These are phyloP conservation scores for Trifolium dubium DNA, from an alignment of 306 rosid species.

Conservation along the genomic window DNA sequence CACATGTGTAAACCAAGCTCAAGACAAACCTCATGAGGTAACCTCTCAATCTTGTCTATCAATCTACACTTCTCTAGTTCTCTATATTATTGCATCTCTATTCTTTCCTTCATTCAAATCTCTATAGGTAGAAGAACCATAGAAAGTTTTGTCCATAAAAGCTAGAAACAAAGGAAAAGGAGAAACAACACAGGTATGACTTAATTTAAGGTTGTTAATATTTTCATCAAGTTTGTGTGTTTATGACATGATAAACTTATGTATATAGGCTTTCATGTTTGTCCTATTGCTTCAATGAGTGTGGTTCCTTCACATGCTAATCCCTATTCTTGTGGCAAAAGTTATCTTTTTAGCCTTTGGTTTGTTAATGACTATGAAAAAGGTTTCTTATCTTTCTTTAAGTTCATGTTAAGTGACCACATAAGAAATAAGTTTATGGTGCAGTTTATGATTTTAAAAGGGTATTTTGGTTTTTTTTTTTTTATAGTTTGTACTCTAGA, in stretches of 20 bases:
- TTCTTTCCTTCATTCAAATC: conserved; percentile 5
- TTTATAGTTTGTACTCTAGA: no score
- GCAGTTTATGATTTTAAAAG: no score
- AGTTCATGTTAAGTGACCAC: no score
- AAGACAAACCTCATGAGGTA: conserved; percentile 41
- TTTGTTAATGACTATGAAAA: not conserved
- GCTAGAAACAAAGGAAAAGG: not conserved
- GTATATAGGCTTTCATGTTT: conserved; percentile 20
- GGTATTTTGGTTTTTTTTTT: no score
- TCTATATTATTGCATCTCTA: conserved; percentile 18
- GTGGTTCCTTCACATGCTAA: conserved; percentile 55
- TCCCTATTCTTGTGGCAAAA: not conserved
- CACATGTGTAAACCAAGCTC: conserved; percentile 27
- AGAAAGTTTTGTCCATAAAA: conserved; percentile 8
- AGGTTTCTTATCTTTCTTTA: not conserved
- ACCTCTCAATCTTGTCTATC: conserved; percentile 15
- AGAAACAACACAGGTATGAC: conserved; percentile 3
- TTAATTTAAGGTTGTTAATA: conserved; percentile 6
- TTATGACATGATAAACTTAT: not conserved
- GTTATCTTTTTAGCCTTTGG: not conserved
- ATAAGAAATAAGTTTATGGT: no score
- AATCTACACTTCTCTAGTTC: conserved; percentile 3
- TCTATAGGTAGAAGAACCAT: not conserved
- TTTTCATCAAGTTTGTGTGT: not conserved
- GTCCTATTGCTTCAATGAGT: conserved; percentile 39